Conservation (phyloP, 805 yeast genomes). For the Yarrowia sp. region DNA sequence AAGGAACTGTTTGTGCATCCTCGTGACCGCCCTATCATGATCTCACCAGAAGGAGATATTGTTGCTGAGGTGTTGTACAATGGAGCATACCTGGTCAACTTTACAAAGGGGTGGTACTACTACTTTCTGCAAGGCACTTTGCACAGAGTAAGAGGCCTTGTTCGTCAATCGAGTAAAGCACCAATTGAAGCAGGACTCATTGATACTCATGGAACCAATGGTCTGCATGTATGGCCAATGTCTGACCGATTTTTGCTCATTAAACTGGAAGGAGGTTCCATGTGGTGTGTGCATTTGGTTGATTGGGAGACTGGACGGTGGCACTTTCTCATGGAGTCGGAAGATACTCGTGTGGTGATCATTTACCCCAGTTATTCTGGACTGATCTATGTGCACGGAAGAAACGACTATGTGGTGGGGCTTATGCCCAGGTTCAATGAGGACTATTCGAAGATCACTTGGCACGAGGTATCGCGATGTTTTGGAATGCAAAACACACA, state of each 20-base stretch:
- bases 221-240: slow-evolving; percentile 14
- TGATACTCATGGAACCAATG: slow-evolving; percentile 13
- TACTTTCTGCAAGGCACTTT: background rate
- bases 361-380: slow-evolving; percentile 16
- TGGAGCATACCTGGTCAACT: slow-evolving; percentile 5
- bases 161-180: background rate
- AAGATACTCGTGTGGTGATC: background rate
- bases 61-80: slow-evolving; percentile 10
- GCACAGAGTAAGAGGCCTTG: slow-evolving; percentile 2
- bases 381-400: background rate
- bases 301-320: slow-evolving; percentile 20
- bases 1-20: slow-evolving; percentile 17
- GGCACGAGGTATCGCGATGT: slow-evolving; percentile 3
- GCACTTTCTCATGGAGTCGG: slow-evolving; percentile 7
- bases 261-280: slow-evolving; percentile 6
- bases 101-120: slow-evolving; percentile 13
- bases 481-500: background rate
- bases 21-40: background rate
- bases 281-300: slow-evolving; percentile 13
- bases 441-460: background rate
- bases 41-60: slow-evolving; percentile 19
- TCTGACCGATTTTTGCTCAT: slow-evolving; percentile 5
- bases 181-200: background rate
- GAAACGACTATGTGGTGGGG: slow-evolving; percentile 7
- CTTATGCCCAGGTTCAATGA: slow-evolving; percentile 3